A percentile compares a stretch with the other conserved stretches of the same genome.
Evolutionary conservation across 2,329 filamentous ascomycete genomes (phyloP).

Genomic region (Diaporthe humulicola): DNA sequence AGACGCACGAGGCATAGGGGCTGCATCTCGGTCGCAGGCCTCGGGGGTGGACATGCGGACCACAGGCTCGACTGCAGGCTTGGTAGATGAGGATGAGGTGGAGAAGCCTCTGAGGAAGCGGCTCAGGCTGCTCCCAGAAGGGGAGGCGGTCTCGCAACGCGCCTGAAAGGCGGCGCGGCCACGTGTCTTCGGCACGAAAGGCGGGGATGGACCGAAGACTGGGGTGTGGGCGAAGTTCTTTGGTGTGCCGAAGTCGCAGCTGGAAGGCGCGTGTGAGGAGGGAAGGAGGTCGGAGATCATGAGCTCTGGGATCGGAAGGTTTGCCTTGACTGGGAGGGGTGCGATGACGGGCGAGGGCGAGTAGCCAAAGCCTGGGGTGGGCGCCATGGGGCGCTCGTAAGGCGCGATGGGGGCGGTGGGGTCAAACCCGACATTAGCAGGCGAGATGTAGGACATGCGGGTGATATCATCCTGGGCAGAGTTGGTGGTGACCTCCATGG

Average conservation of each 20-base stretch:
- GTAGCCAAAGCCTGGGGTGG: slow-evolving; percentile 14
- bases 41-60: slow-evolving; percentile 4
- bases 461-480: slow-evolving; percentile 19
- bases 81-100: not conserved
- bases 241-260: slow-evolving; percentile 32
- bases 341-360: not conserved
- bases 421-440: slow-evolving; percentile 31
- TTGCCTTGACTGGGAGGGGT: not conserved
- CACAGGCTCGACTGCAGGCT: not conserved
- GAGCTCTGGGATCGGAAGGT: not conserved
- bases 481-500: slow-evolving; percentile 21
- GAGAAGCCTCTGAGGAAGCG: slow-evolving; percentile 27
- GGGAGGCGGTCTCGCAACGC: slow-evolving; percentile 32
- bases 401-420: not conserved
- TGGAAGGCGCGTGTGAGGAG: slow-evolving; percentile 30
- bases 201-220: slow-evolving; percentile 30
- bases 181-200: slow-evolving; percentile 29
- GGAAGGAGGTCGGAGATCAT: slow-evolving; percentile 15
- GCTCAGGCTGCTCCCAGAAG: slow-evolving; percentile 11
- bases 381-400: slow-evolving; percentile 21
- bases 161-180: slow-evolving; percentile 29
- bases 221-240: slow-evolving; percentile 25
- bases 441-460: slow-evolving; percentile 28
- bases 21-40: slow-evolving; percentile 1
- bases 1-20: not conserved